These are phyloP conservation scores for Magnaporthales sp. DNA, from an alignment of 2,329 filamentous ascomycete species.

Conservation along the genomic window DNA sequence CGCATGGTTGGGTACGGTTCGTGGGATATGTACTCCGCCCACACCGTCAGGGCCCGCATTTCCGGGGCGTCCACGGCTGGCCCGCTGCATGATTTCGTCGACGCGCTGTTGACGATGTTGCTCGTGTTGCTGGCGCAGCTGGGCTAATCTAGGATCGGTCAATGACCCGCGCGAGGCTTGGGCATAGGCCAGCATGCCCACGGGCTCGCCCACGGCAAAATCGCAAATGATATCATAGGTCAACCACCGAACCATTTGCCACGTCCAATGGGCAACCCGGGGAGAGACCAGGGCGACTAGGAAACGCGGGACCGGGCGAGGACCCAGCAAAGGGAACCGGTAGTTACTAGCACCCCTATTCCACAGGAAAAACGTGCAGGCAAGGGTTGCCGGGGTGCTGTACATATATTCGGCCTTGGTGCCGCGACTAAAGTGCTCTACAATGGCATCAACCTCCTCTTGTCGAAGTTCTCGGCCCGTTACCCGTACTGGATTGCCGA, in stretches of 20 bases:
- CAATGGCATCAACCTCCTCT: conserved; percentile 12
- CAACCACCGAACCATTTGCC: not conserved
- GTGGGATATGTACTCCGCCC: not conserved
- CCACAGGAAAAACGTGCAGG: conserved; percentile 7
- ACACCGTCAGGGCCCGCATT: not conserved
- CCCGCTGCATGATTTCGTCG: not conserved
- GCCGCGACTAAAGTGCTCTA: conserved; percentile 8
- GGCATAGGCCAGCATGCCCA: not conserved
- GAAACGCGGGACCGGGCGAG: conserved; percentile 7
- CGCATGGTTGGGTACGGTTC: not conserved
- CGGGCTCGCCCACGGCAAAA: not conserved
- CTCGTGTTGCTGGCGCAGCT: not conserved
- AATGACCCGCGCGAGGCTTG: not conserved
- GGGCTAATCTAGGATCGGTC: not conserved
- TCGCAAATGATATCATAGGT: not conserved
- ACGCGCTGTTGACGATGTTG: not conserved
- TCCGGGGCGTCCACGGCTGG: not conserved
- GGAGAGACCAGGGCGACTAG: conserved; percentile 10
- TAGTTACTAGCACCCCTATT: conserved; percentile 10
- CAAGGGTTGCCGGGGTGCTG: conserved; percentile 7
- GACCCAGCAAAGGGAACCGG: conserved; percentile 12
- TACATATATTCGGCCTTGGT: conserved; percentile 4
- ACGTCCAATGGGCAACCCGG: conserved; percentile 4
- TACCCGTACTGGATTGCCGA: conserved; percentile 7
- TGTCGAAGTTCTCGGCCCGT: conserved; percentile 9